Base-by-base conservation (phyloP, 2,329 filamentous ascomycete genomes). In the Diaporthe citriasiana region DNA sequence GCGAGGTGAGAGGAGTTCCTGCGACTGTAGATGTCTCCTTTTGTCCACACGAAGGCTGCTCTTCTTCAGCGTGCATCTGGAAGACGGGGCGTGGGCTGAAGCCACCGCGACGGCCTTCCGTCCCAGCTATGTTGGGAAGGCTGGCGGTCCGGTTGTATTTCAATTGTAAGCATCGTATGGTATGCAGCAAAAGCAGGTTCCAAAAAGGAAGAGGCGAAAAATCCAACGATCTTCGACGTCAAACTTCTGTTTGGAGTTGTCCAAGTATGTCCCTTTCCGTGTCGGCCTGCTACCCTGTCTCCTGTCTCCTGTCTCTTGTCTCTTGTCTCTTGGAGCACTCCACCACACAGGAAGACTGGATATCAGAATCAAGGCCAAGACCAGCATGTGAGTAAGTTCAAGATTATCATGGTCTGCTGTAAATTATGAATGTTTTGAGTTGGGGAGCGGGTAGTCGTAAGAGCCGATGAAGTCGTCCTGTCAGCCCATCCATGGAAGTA, bases 1-100 rank as follows among this genome's bases (percentile, higher is more conserved):
- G 80, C 78, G 25, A 80, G 81, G 77, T 78, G 75, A 72, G 17
- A n/a, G 3, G 27, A 9, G 12, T 1, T n/a, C 19, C 10, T 25
- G 59, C 40, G 13, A 60, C 12, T 60, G 56, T 60, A 45, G 0
- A 4, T 2, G 17, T 40, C 33, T 12, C 19, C 13, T 13, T 47
- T 45, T 47, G 2, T 4, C 9, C 59, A 47, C 10, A 63, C 40
- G 40, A 30, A 47, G 59, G 40, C 42, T n/a, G 27, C 59, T 17
- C 25, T n/a, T 33, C n/a, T n/a, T n/a, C n/a, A n/a, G n/a, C n/a
- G n/a, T n/a, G n/a, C n/a, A n/a, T n/a, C n/a, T n/a, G n/a, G n/a
- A n/a, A n/a, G n/a, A n/a, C n/a, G n/a, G n/a, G n/a, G 53, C 22
- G 35, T 40, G 25, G 12, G 35, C 27, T 19, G 35, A 27, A 42